Base-by-base conservation (phyloP, 2,329 filamentous ascomycete species). In the Chrysoporthe puriensis region DNA sequence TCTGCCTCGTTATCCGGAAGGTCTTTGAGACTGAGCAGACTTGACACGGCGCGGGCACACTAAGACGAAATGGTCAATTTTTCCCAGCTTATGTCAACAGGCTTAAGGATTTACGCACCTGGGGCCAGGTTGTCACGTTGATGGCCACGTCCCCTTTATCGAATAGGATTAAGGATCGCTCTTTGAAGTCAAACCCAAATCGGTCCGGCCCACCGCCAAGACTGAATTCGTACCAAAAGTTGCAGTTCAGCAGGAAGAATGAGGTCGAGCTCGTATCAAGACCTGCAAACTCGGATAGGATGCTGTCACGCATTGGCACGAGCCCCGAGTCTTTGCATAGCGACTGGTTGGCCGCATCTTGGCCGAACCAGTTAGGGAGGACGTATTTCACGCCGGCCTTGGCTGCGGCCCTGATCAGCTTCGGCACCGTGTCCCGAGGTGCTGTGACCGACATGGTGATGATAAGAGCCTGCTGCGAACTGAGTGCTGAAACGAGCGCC, bases 111-210 rank as follows among this genome's bases (percentile, higher is more conserved):
- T 16, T 54, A 13, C 60, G 7, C 42, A 78, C 77, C 26, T 91
- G 88, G 8, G 78, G 72, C 82, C 85, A 88, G 0, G 90, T 91
- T 9, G 84, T 86, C 0, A 79, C 84, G 69, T 84, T 86, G 72
- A 90, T 85, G 62, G 77, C 81, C 1, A 80, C 83, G 21, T 81
- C 81, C 0, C 90, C 90, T 36, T 87, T 82, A 70, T 89, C 87
- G 66, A 82, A 86, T 56, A 86, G 52, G 16, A 66, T 67, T 3
- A 69, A 70, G 46, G 63, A 70, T 52, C 68, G 69, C 63, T 68
- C 63, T 13, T 48, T 44, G 44, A 77, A 54, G 64, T 76, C 75
- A 62, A 76, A 72, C 59, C 73, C 74, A 67, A 69, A 76, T 44
- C 65, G 64, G 18, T 9, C 1, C n/a, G 60, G 36, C 11, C 71